A percentile compares a stretch with the other conserved stretches of the same genome.
These are phyloP conservation scores for Debaryomycetaceae sp. DNA, from an alignment of 1,139 yeast species.

Conservation along the genomic window DNA sequence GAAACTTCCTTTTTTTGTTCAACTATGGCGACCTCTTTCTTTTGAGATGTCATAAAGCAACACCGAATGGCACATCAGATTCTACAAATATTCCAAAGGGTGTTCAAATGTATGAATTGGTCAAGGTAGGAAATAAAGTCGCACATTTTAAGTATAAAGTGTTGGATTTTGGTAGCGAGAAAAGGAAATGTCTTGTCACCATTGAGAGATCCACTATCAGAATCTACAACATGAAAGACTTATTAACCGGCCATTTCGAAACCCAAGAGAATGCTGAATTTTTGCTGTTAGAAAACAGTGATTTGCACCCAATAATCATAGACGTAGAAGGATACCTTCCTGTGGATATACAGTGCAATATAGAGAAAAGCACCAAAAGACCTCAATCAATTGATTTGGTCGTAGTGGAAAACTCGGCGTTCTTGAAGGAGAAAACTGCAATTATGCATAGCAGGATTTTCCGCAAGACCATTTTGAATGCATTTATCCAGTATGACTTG, in stretches of 20 bases:
- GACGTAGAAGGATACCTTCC: constrained; percentile 4
- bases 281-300: constrained; percentile 18
- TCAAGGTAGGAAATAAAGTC: constrained; percentile 9
- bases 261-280: neutral
- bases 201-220: neutral
- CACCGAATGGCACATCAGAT: constrained; percentile 1
- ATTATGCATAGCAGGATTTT: constrained; percentile 25
- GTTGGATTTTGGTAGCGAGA: neutral
- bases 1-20: constrained; percentile 36
- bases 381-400: constrained; percentile 23
- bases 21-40: constrained; percentile 38
- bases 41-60: constrained; percentile 26
- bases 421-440: constrained; percentile 17
- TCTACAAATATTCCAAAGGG: constrained; percentile 5
- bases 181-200: neutral
- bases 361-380: constrained; percentile 3
- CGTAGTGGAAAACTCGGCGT: constrained; percentile 30
- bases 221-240: neutral
- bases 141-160: neutral
- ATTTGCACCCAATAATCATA: constrained; percentile 30
- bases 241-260: neutral
- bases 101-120: constrained; percentile 15
- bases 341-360: constrained; percentile 3
- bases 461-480: constrained; percentile 33
- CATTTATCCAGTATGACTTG: constrained; percentile 39